Evolutionary conservation across 106 monocot species (phyloP), one percentile per base, ranked within the genome.

Genomic region (Dioscorea dumetorum): DNA sequence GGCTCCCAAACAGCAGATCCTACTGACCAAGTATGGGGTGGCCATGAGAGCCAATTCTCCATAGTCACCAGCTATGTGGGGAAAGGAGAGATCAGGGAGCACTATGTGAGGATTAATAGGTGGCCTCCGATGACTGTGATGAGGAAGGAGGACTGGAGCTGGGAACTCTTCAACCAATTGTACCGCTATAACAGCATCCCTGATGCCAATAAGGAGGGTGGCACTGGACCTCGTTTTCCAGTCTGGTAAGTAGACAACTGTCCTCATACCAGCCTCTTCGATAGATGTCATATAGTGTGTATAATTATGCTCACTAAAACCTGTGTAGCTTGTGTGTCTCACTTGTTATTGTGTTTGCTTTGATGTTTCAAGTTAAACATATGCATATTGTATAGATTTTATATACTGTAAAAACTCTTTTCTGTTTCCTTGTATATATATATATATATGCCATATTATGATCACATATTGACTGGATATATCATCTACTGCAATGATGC

Each of bases 31-130:
- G 87, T 87, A 2, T 91, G 90, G 87, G 90, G 90, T 13, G 90
- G 90, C 7, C 90, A 91, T 68, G 90, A 91, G 48, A 83, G 87
- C 76, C 69, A 66, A 4, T 91, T 67, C 70, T 81, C 79, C 20
- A 72, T 91, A n/a, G 64, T 91, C 12, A 91, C 90, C 14, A 87
- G 87, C 73, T 91, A 64, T 41, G 63, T 79, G 0, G 84, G 75
- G 8, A 71, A 80, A 15, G 87, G 90, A 0, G 18, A 50, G 13
- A 87, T 91, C 64, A 87, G 83, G 68, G 41, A 74, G 4, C 83
- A 91, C 60, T 91, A 91, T 56, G 90, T 91, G 56, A 83, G 90
- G 65, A 87, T 87, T 62, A 91, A 91, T 70, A 50, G 87, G 69
- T 83, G 90, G 90, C 78, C 80, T 4, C 71, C 54, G 2, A 66